Percentiles rank a stretch among this genome's conserved stretches.
Conservation (phyloP, 129 eudicot species). For the Lonicera japonica region DNA sequence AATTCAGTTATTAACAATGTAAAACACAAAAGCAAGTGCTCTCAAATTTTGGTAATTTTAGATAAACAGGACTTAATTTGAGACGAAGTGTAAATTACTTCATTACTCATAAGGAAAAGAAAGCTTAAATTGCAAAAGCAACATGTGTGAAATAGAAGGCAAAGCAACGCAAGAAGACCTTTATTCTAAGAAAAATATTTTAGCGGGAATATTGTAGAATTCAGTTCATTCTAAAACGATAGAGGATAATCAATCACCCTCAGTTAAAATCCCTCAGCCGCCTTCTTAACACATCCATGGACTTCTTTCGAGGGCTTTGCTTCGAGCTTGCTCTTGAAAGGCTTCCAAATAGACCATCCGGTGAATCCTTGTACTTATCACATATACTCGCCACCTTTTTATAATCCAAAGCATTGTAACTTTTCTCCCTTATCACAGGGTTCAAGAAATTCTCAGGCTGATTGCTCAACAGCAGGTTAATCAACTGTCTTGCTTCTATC, state of each 20-base stretch:
- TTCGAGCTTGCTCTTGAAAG: constrained; percentile 71
- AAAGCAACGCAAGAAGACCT: too few species aligned
- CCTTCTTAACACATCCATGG: constrained; percentile 74
- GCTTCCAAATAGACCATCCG: constrained; percentile 85
- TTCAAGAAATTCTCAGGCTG: constrained; percentile 96
- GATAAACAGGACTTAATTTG: too few species aligned
- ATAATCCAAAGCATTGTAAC: constrained; percentile 62
- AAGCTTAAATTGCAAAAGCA: too few species aligned
- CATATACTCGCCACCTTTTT: constrained; percentile 66
- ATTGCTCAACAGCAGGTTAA: constrained; percentile 78
- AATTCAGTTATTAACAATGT: too few species aligned
- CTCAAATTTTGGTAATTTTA: too few species aligned
- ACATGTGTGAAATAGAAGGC: too few species aligned
- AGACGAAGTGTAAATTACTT: too few species aligned
- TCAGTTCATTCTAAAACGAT: too few species aligned
- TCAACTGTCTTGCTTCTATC: constrained; percentile 70
- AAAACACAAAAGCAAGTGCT: too few species aligned
- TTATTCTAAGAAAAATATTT: too few species aligned
- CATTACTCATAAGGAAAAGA: too few species aligned
- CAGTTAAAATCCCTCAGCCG: constrained; percentile 71
- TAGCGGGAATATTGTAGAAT: too few species aligned
- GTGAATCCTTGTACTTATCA: constrained; percentile 83
- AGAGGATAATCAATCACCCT: constrained; percentile 9
- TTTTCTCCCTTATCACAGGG: constrained; percentile 81
- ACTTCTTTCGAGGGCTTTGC: constrained; percentile 73